phyloP scores from a whole-genome alignment of 345 rosid species.

The Durio zibethinus region DNA sequence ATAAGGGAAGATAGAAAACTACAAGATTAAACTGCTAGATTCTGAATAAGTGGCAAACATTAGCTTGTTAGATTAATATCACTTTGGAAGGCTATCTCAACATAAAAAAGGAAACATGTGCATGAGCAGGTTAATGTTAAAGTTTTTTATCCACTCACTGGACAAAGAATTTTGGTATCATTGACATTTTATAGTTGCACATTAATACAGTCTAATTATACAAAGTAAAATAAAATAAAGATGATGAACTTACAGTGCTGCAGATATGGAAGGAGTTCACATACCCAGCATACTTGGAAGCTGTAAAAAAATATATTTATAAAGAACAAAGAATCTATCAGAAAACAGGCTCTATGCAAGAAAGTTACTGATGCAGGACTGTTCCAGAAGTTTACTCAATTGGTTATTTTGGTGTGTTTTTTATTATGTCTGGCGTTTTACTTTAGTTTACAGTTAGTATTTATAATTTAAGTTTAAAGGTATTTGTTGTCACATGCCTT shows the following conservation, averaged over 20 bases:
- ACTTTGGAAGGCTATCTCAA: neutral
- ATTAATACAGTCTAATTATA: neutral
- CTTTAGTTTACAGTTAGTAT: neutral
- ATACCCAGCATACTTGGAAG: constrained; percentile 93
- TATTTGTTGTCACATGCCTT: neutral
- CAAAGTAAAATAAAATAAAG: neutral
- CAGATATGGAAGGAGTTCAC: constrained; percentile 71
- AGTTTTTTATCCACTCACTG: neutral
- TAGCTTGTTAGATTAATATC: neutral
- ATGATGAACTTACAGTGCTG: constrained; percentile 63
- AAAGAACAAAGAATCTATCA: neutral
- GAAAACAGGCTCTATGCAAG: neutral
- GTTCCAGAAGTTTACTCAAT: neutral
- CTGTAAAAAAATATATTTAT: constrained; percentile 33
- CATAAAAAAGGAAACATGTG: neutral
- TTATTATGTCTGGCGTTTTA: neutral
- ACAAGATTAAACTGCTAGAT: neutral
- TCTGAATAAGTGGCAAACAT: neutral
- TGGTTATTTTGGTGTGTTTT: neutral
- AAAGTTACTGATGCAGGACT: neutral
- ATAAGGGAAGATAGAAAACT: neutral
- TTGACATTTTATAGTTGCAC: neutral
- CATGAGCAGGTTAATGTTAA: neutral
- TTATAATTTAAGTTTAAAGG: neutral
- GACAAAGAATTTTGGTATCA: neutral